Base-by-base conservation (phyloP, 352 stramenopile genomes). In the Phytophthora tentaculata region DNA sequence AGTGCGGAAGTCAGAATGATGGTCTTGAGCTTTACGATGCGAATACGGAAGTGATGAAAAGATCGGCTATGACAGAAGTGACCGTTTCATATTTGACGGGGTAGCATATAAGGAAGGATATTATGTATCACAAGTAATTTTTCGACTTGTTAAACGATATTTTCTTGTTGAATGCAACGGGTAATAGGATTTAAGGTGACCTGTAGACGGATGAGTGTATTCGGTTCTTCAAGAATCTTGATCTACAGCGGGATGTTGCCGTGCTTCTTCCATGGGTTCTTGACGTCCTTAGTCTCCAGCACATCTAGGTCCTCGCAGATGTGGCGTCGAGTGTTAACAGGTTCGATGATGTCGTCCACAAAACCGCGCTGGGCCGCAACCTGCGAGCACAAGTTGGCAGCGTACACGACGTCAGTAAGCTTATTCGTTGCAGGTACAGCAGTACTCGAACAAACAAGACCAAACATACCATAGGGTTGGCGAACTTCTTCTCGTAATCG, bases 321-420 rank as follows among this genome's bases (percentile, higher is more conserved):
- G 50, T 97, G 84, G 22, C 82, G 76, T 28, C 97, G 86, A 51
- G 97, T 99, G 54, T 92, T 81, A 45, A 86, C 86, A 45, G 97
- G 97, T 63, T 99, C 94, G 61, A 99, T 99, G 53, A 99, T 93
- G 74, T 99, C 97, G 79, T 99, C 97, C 62, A 99, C 82, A 69
- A 99, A 99, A 17, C 97, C 97, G 28, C 97, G 85, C 66, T 98
- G 90, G n/a, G 97, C 97, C 28, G 91, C 96, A 14, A 98, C 79
- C 81, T 89, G 51, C 24, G 28, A 52, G n/a, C 17, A 63, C n/a
- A 24, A 14, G 14, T 29, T 52, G 23, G 59, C 39, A 54, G 50
- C 55, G 39, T 26, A 50, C 43, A 3, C 10, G 9, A 56, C 22
- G 14, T 75, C 19, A 72, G 56, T 20, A 56, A 44, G 26, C 26